These are phyloP conservation scores for Boletus rufocinnamomeus DNA, from an alignment of 768 basidiomycete species.

Conservation along the genomic window DNA sequence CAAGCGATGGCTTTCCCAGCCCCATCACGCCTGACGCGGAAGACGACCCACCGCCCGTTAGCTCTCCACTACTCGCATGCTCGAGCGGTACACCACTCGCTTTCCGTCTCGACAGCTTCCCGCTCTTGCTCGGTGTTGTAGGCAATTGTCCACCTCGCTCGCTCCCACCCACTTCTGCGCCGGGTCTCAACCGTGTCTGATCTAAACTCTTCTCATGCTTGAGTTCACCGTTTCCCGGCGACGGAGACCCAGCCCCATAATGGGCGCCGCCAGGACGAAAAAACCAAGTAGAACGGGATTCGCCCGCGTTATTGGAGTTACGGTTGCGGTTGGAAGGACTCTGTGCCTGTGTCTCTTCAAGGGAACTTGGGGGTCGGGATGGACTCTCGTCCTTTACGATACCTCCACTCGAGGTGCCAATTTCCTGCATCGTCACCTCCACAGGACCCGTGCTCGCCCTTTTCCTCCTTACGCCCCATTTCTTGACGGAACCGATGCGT, in stretches of 20 bases:
- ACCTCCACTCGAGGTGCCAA: conserved; percentile 9
- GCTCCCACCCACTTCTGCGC: background rate
- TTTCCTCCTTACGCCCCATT: conserved; percentile 50
- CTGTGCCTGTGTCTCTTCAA: conserved; percentile 17
- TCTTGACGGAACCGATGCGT: conserved; percentile 60
- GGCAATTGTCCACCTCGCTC: conserved; percentile 15
- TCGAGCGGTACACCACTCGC: conserved; percentile 25
- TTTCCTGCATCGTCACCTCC: conserved; percentile 36
- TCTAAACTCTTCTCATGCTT: conserved; percentile 35
- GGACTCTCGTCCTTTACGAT: conserved; percentile 25
- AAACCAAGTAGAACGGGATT: conserved; percentile 44
- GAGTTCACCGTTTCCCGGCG: conserved; percentile 37
- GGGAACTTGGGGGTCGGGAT: conserved; percentile 32
- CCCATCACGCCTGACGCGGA: conserved; percentile 21
- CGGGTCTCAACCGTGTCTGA: conserved; percentile 25
- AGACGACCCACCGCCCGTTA: conserved; percentile 27
- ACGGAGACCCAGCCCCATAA: conserved; percentile 46
- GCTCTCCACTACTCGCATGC: conserved; percentile 29
- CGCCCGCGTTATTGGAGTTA: conserved; percentile 15
- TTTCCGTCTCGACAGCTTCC: conserved; percentile 28
- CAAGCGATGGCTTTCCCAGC: conserved; percentile 32
- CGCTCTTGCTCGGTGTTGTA: conserved; percentile 31
- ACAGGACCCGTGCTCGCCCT: conserved; percentile 45
- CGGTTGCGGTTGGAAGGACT: conserved; percentile 25
- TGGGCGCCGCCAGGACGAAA: conserved; percentile 51